phyloP scores from a whole-genome alignment of 345 rosid genomes.

The Abelmoschus esculentus region DNA sequence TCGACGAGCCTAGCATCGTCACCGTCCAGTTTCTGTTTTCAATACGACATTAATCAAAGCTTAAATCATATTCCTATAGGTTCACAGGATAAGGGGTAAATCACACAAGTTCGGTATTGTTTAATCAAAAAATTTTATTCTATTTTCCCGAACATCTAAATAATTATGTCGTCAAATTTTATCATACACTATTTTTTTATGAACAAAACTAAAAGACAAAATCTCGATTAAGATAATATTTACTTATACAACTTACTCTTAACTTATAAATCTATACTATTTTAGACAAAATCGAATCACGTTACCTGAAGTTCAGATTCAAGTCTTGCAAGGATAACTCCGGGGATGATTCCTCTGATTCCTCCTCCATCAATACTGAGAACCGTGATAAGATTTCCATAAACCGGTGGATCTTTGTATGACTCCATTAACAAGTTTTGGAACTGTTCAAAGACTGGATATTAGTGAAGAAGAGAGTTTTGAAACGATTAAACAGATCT shows the following conservation, averaged over 20 bases:
- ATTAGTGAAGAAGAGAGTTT: not conserved
- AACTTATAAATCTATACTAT: no score
- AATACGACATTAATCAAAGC: not conserved
- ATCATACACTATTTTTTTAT: no score
- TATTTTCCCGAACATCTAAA: no score
- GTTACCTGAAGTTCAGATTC: slow-evolving; percentile 75
- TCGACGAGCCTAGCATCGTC: slow-evolving; percentile 54
- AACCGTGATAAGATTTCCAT: slow-evolving; percentile 49
- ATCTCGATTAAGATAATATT: no score
- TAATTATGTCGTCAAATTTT: no score
- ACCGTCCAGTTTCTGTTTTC: slow-evolving; percentile 47
- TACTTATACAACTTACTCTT: no score
- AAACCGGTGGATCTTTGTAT: slow-evolving; percentile 31
- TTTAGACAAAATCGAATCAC: no score
- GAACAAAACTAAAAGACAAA: no score
- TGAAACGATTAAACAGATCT: not conserved
- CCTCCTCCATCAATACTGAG: slow-evolving; percentile 83
- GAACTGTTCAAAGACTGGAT: no score
- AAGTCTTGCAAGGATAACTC: slow-evolving; percentile 53
- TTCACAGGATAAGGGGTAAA: not conserved
- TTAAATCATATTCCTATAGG: no score
- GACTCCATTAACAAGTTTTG: slow-evolving; percentile 14
- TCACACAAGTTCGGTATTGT: not conserved
- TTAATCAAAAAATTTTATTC: no score
- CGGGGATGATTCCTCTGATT: slow-evolving; percentile 57